Evolutionary conservation across 148 eudicot genomes (phyloP), one percentile per base, ranked within the genome.

Genomic region (Pharnaceum exiguum): DNA sequence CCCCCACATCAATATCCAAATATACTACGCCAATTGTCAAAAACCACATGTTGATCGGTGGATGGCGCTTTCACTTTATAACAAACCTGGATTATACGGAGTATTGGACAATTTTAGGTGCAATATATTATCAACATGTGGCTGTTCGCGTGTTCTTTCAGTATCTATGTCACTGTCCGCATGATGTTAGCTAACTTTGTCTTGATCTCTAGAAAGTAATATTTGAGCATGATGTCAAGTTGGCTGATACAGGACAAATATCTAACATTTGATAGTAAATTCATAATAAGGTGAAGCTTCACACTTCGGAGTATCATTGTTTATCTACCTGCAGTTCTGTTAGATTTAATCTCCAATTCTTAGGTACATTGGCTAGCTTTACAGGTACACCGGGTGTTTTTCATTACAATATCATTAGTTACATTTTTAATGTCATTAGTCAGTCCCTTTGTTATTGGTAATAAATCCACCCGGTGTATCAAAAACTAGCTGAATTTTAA

Each of bases 61-160:
- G 35, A 46, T 60, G 44, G n/a, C n/a, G n/a, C n/a, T n/a, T n/a
- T n/a, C n/a, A n/a, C n/a, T n/a, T n/a, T n/a, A n/a, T n/a, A n/a
- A n/a, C n/a, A n/a, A n/a, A n/a, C n/a, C 39, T 44, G 19, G 38
- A 35, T 12, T 6, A 35, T 35, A 12, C 8, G 38, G 12, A 12
- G 46, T 49, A 36, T 7, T 19, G 42, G 12, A 21, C 47, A 52
- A 50, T 46, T 52, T 53, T 44, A 44, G 55, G 13, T 55, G 19
- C 53, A 46, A 35, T 46, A 47, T 56, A 27, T 57, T n/a, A 16
- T 35, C 7, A 3, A 49, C 21, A 49, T 49, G 60, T 21, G 13
- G 18, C 16, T 53, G 39, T n/a, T n/a, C n/a, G n/a, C n/a, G n/a
- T n/a, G n/a, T n/a, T n/a, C n/a, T 31, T 53, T 21, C 15, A 11